Base-by-base conservation (phyloP, 1,284 basidiomycete genomes). In the Cryptococcus depauperatus region DNA sequence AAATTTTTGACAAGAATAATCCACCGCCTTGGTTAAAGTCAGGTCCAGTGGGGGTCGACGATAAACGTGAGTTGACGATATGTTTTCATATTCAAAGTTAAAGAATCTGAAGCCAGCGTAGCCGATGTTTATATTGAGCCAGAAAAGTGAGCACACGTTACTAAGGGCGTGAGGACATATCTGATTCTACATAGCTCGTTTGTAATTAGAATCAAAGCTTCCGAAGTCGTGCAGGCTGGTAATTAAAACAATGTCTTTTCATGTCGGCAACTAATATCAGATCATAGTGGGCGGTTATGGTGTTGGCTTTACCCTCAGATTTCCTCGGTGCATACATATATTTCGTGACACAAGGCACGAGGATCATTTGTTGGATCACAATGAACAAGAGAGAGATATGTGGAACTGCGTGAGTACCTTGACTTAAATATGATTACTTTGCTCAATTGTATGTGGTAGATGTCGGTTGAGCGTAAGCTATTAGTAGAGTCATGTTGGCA, bases 151-250 rank as follows among this genome's bases (percentile, higher is more conserved):
- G n/a, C n/a, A n/a, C n/a, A 30, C 35, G 62, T 44, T 16, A 29
- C 7, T 3, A 9, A n/a, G 22, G 11, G 25, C 13, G 5, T 11
- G 16, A 19, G 19, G 40, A 0, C 32, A 28, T 25, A 1, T 11
- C 28, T 29, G 29, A 41, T 26, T 13, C 6, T n/a, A 3, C 5
- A 27, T 41, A 68, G 67, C 43, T 69, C 69, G 1, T 71, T 73
- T 67, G 83, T 95, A 27, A 55, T 95, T 52, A 84, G 84, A 56
- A 79, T 95, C 46, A 95, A 95, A 66, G 91, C 86, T 0, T 84
- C 89, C 0, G 89, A 93, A 62, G 85, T 95, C 43, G 80, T 79
- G 2, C 71, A 75, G 10, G 78, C 85, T 16, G 82, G 88, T 82
- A 46, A 54, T 16, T 38, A n/a, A 6, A 3, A n/a, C 9, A 19